Conservation (phyloP, 2,329 filamentous ascomycete genomes). For the Penicillium janthinellum region DNA sequence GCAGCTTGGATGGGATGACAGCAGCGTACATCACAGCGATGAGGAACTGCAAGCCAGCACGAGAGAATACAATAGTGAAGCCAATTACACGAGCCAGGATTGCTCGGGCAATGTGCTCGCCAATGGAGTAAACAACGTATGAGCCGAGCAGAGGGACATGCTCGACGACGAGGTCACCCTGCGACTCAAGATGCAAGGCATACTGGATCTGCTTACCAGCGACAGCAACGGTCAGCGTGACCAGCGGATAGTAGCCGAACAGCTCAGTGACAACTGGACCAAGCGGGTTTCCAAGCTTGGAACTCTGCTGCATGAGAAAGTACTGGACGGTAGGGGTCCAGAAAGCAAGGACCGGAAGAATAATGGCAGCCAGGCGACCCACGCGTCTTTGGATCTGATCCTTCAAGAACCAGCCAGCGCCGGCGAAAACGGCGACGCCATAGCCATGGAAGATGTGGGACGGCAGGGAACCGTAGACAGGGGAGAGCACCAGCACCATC, state of each 20-base stretch:
- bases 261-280: constrained; percentile 77
- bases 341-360: constrained; percentile 73
- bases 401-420: constrained; percentile 72
- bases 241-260: constrained; percentile 70
- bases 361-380: constrained; percentile 50
- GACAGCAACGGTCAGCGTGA: constrained; percentile 64
- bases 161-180: constrained; percentile 63
- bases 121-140: constrained; percentile 63
- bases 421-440: constrained; percentile 66
- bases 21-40: constrained; percentile 66
- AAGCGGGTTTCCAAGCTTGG: constrained; percentile 64
- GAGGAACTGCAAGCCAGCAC: constrained; percentile 70
- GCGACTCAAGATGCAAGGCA: constrained; percentile 56
- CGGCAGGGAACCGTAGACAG: constrained; percentile 85
- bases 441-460: constrained; percentile 70
- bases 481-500: constrained; percentile 71
- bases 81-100: constrained; percentile 59
- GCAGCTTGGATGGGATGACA: constrained; percentile 67
- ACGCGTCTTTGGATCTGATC: constrained; percentile 53
- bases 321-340: constrained; percentile 75
- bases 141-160: constrained; percentile 66
- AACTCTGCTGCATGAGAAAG: constrained; percentile 68
- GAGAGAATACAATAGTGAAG: constrained; percentile 64
- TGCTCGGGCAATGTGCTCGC: constrained; percentile 45
- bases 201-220: constrained; percentile 66